A percentile compares a stretch with the other conserved stretches of the same genome.
Evolutionary conservation across 1,284 basidiomycete genomes (phyloP).

Genomic region (Neolentinus lepideus): DNA sequence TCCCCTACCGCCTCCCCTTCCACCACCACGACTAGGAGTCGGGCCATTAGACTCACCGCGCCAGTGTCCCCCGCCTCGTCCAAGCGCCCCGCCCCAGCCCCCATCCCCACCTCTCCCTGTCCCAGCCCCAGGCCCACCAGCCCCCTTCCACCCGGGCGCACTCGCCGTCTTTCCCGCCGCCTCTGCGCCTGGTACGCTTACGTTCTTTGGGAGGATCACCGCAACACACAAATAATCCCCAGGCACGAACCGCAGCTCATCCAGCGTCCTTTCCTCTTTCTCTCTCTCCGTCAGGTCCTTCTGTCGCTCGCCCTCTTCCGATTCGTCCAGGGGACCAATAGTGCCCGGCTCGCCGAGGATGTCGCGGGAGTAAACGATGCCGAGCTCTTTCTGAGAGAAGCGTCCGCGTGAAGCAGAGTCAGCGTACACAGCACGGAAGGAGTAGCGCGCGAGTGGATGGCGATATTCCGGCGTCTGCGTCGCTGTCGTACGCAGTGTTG

Average conservation of each 20-base stretch:
- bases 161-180: slow-evolving; percentile 23
- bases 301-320: slow-evolving; percentile 3
- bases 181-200: slow-evolving; percentile 36
- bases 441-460: slow-evolving; percentile 71
- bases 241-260: slow-evolving; percentile 69
- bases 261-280: slow-evolving; percentile 59
- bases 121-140: slow-evolving; percentile 14
- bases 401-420: slow-evolving; percentile 63
- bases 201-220: slow-evolving; percentile 64
- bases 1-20: slow-evolving; percentile 33
- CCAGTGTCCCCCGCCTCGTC: slow-evolving; percentile 62
- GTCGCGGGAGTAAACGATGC: slow-evolving; percentile 72
- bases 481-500: slow-evolving; percentile 61
- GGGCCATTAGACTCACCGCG: slow-evolving; percentile 50
- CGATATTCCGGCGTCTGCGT: slow-evolving; percentile 60
- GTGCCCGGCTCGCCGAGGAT: slow-evolving; percentile 71
- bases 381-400: slow-evolving; percentile 67
- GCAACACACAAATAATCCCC: slow-evolving; percentile 71
- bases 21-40: slow-evolving; percentile 32
- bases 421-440: slow-evolving; percentile 70
- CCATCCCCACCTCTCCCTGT: slow-evolving; percentile 30
- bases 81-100: slow-evolving; percentile 36
- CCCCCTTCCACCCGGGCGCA: slow-evolving; percentile 35
- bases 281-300: slow-evolving; percentile 35
- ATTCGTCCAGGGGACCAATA: slow-evolving; percentile 23